Percentiles rank a stretch among this genome's conserved stretches.
phyloP scores from a whole-genome alignment of 2,329 filamentous ascomycete species.

The Acrocalymma vagum region DNA sequence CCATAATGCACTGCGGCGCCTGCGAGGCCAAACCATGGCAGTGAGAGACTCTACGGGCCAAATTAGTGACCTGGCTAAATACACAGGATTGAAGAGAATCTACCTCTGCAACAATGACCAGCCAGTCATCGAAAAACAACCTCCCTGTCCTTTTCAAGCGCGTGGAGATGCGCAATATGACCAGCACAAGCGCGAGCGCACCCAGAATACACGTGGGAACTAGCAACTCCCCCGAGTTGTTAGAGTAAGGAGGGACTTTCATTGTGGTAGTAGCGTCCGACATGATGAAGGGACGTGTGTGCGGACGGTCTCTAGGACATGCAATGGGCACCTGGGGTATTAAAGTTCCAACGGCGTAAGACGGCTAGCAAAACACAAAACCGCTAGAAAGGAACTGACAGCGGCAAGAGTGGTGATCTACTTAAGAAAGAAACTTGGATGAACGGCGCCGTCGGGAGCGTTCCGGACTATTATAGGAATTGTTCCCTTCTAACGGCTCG shows the following conservation, averaged over 20 bases:
- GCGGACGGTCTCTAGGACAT: no score
- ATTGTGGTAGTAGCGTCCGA: not conserved
- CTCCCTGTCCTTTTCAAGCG: constrained; percentile 22
- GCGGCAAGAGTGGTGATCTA: no score
- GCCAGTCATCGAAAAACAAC: constrained; percentile 34
- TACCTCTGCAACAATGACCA: constrained; percentile 34
- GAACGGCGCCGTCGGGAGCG: no score
- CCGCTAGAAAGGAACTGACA: no score
- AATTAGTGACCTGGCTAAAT: not conserved
- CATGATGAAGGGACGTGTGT: no score
- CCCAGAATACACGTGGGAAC: constrained; percentile 29
- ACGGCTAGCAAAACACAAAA: no score
- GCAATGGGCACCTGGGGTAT: no score
- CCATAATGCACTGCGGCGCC: constrained; percentile 24
- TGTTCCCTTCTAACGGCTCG: no score
- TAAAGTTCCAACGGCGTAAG: no score
- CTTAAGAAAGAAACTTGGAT: no score
- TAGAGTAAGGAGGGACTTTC: constrained; percentile 24
- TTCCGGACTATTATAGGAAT: no score
- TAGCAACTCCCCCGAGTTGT: constrained; percentile 27
- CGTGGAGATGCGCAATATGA: constrained; percentile 29
- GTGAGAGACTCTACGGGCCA: constrained; percentile 19
- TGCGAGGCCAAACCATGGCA: constrained; percentile 22
- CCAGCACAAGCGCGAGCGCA: constrained; percentile 24
- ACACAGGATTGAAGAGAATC: not conserved